Conservation (phyloP, 805 yeast genomes). For the Candida koratica region DNA sequence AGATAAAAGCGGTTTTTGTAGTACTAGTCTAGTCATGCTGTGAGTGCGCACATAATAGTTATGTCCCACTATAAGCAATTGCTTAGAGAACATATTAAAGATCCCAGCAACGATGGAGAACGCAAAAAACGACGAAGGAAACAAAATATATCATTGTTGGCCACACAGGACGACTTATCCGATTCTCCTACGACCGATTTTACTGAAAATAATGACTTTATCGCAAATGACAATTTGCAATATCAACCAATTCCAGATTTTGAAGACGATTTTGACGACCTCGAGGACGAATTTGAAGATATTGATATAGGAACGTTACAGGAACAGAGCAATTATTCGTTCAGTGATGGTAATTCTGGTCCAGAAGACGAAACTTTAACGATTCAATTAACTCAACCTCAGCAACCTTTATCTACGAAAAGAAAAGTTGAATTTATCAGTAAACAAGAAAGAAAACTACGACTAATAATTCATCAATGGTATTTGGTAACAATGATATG, state of each 20-base stretch:
- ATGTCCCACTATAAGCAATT: conserved; percentile 14
- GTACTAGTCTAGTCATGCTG: conserved; percentile 4
- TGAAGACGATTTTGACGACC: conserved; percentile 6
- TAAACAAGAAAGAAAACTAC: conserved; percentile 50
- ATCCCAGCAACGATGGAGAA: neutral
- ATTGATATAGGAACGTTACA: conserved; percentile 15
- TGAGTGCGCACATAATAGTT: neutral
- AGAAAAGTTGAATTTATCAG: conserved; percentile 36
- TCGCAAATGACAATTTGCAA: too few species aligned
- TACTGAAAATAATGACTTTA: too few species aligned
- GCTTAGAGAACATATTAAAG: conserved; percentile 11
- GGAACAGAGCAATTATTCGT: neutral
- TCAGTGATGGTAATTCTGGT: neutral
- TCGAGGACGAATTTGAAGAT: conserved; percentile 25
- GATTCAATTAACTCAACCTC: conserved; percentile 7
- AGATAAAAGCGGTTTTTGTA: neutral
- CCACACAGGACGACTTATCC: too few species aligned
- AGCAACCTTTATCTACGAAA: conserved; percentile 18
- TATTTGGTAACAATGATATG: conserved; percentile 55
- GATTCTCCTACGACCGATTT: too few species aligned
- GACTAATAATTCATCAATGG: conserved; percentile 57
- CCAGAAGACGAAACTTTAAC: conserved; percentile 6
- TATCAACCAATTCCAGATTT: too few species aligned
- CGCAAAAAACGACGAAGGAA: conserved; percentile 1
- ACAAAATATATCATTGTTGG: too few species aligned